These are phyloP conservation scores for Postia placenta DNA, from an alignment of 768 basidiomycete species.

Conservation along the genomic window DNA sequence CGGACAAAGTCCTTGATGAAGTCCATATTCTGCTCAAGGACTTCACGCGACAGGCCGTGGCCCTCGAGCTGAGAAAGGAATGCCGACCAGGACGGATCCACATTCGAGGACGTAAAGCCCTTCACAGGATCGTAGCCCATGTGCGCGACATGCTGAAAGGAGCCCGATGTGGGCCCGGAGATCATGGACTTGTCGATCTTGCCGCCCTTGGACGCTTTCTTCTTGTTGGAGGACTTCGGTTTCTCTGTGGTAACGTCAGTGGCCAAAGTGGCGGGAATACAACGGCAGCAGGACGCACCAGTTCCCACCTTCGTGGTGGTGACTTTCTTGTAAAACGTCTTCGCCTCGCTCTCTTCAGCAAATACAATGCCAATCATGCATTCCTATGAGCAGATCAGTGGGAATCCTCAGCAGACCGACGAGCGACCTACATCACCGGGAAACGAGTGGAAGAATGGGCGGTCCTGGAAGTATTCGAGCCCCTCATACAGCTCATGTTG, in stretches of 20 bases:
- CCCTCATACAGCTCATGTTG: conserved; percentile 85
- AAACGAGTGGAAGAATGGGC: conserved; percentile 91
- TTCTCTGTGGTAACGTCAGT: conserved; percentile 19
- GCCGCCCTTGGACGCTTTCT: conserved; percentile 55
- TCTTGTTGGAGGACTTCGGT: conserved; percentile 45
- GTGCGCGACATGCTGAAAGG: conserved; percentile 88
- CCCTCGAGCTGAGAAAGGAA: conserved; percentile 61
- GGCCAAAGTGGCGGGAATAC: not conserved
- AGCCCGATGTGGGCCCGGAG: conserved; percentile 69
- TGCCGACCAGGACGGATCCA: conserved; percentile 86
- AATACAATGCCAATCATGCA: conserved; percentile 93
- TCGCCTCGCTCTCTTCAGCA: conserved; percentile 80
- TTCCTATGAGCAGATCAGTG: conserved; percentile 40
- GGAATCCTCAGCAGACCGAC: not conserved
- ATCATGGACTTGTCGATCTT: conserved; percentile 93
- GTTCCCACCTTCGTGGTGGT: conserved; percentile 55
- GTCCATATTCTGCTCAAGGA: conserved; percentile 74
- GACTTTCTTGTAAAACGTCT: conserved; percentile 82
- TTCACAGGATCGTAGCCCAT: conserved; percentile 90
- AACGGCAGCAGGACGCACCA: conserved; percentile 28
- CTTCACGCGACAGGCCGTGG: conserved; percentile 58
- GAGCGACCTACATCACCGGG: conserved; percentile 75
- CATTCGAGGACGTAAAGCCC: conserved; percentile 80
- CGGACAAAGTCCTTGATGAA: conserved; percentile 84
- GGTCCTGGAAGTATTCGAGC: conserved; percentile 76